Conservation (phyloP, 2,329 filamentous ascomycete genomes). For the Fusarium nygamai region DNA sequence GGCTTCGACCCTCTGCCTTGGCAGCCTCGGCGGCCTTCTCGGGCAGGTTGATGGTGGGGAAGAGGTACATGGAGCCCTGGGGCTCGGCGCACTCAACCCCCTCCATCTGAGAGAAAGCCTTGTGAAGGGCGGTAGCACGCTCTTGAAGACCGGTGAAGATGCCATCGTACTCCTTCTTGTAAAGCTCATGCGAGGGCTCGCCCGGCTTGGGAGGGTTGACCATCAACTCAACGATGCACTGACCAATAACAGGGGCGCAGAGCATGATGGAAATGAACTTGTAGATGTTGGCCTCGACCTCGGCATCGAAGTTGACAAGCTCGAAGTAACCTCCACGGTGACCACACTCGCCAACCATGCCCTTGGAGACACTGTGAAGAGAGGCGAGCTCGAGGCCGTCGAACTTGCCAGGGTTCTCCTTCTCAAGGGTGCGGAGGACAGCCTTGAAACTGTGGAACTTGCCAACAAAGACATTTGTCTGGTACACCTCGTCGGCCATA, state of each 20-base stretch:
- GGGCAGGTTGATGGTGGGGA: slow-evolving; percentile 89
- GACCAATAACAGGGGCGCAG: slow-evolving; percentile 92
- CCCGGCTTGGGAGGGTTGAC: slow-evolving; percentile 91
- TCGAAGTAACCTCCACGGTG: slow-evolving; percentile 99
- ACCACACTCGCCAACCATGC: slow-evolving; percentile 98
- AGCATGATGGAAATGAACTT: slow-evolving; percentile 98
- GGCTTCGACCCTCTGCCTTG: slow-evolving; percentile 72
- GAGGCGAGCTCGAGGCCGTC: slow-evolving; percentile 89
- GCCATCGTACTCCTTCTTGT: slow-evolving; percentile 83
- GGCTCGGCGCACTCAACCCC: slow-evolving; percentile 90
- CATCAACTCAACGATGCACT: slow-evolving; percentile 98
- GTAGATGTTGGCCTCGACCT: slow-evolving; percentile 94
- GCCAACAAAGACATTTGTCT: slow-evolving; percentile 97
- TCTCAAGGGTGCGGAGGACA: slow-evolving; percentile 82
- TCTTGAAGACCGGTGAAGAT: slow-evolving; percentile 83
- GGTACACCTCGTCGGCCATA: slow-evolving; percentile 97
- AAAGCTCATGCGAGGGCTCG: slow-evolving; percentile 84
- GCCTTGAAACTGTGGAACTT: slow-evolving; percentile 97
- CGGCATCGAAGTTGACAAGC: slow-evolving; percentile 85
- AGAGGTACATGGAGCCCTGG: slow-evolving; percentile 98
- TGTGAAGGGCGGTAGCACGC: slow-evolving; percentile 85
- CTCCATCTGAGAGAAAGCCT: slow-evolving; percentile 94
- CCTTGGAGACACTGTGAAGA: slow-evolving; percentile 94
- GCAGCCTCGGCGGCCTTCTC: slow-evolving; percentile 81
- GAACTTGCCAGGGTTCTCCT: slow-evolving; percentile 78